Conservation (phyloP, 2,329 filamentous ascomycete genomes). For the Onygenales sp. region DNA sequence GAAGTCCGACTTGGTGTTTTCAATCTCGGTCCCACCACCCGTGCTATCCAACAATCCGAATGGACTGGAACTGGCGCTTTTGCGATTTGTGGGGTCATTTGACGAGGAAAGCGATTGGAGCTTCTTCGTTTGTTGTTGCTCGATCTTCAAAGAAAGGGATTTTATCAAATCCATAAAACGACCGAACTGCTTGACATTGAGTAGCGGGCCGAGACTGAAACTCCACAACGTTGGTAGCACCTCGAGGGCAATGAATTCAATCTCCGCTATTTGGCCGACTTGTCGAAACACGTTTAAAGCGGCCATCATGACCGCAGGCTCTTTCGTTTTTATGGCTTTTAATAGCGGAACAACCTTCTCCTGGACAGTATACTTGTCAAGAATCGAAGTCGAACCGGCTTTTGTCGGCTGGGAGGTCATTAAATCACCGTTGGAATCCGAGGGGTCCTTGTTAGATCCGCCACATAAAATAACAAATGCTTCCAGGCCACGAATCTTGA, state of each 20-base stretch:
- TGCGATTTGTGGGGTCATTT: slow-evolving; percentile 38
- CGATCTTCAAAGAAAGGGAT: slow-evolving; percentile 65
- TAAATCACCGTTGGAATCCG: slow-evolving; percentile 56
- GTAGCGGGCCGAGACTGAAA: slow-evolving; percentile 81
- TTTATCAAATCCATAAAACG: slow-evolving; percentile 86
- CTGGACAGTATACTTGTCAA: slow-evolving; percentile 97
- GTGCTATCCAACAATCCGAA: slow-evolving; percentile 18
- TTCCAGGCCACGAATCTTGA: slow-evolving; percentile 87
- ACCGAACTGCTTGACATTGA: slow-evolving; percentile 81
- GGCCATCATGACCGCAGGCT: slow-evolving; percentile 95
- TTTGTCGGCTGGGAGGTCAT: slow-evolving; percentile 35
- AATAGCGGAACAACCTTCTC: slow-evolving; percentile 91
- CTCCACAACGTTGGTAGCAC: slow-evolving; percentile 82
- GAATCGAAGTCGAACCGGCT: slow-evolving; percentile 57
- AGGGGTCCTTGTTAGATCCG: slow-evolving; percentile 47
- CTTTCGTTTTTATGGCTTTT: slow-evolving; percentile 92
- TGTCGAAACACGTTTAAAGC: slow-evolving; percentile 75
- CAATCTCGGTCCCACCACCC: slow-evolving; percentile 42
- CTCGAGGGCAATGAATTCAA: slow-evolving; percentile 86
- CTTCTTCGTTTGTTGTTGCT: slow-evolving; percentile 81
- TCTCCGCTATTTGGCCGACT: slow-evolving; percentile 71
- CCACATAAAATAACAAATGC: slow-evolving; percentile 86
- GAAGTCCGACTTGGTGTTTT: slow-evolving; percentile 62
- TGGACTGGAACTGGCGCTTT: slow-evolving; percentile 18
- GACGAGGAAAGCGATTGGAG: slow-evolving; percentile 69